These are phyloP conservation scores for Pyrenophora seminiperda DNA, from an alignment of 2,329 filamentous ascomycete species.

Conservation along the genomic window DNA sequence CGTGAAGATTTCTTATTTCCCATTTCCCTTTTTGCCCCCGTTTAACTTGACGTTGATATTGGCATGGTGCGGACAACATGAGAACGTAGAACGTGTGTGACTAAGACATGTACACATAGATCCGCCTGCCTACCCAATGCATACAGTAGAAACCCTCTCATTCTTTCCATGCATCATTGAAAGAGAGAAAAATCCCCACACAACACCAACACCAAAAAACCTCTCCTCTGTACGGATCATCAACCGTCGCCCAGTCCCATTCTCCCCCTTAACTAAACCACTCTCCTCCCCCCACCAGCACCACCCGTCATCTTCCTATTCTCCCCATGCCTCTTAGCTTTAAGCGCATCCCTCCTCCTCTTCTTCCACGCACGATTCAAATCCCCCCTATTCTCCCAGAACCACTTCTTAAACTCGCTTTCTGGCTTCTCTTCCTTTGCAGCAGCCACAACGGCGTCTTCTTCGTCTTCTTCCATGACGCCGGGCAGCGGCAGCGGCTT, in stretches of 20 bases:
- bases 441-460: conserved; percentile 12
- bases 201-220: not conserved
- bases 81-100: too few relatives aligned
- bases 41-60: too few relatives aligned
- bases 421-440: conserved; percentile 49
- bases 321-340: conserved; percentile 64
- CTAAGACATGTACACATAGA: too few relatives aligned
- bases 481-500: conserved; percentile 26
- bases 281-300: too few relatives aligned
- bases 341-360: conserved; percentile 63
- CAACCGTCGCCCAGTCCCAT: not conserved
- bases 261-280: not conserved
- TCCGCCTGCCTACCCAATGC: too few relatives aligned
- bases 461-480: conserved; percentile 37
- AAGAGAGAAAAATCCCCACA: not conserved
- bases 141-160: too few relatives aligned
- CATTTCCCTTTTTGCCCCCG: too few relatives aligned
- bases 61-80: too few relatives aligned
- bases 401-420: conserved; percentile 66
- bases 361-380: conserved; percentile 59
- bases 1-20: too few relatives aligned
- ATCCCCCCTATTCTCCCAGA: conserved; percentile 59
- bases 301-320: conserved; percentile 56
- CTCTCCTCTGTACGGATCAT: not conserved
- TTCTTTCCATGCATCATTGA: too few relatives aligned